Conservation (phyloP, 805 yeast genomes). For the Wickerhamomyces sydowiorum region DNA sequence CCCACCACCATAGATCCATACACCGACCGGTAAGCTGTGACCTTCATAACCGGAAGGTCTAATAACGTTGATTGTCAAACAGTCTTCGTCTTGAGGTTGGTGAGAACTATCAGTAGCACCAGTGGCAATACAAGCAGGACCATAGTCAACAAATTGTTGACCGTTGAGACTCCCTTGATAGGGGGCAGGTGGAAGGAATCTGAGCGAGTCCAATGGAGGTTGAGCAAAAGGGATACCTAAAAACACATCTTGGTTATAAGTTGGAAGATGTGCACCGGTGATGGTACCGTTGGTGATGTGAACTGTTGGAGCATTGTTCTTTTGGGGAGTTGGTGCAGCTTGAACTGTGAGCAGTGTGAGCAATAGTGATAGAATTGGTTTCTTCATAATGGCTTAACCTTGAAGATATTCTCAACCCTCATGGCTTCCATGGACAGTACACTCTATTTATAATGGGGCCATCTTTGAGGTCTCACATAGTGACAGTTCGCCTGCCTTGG, state of each 20-base stretch:
- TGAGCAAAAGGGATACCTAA: slow-evolving; percentile 25
- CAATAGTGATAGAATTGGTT: no score
- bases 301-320: neutral
- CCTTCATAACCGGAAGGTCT: slow-evolving; percentile 13
- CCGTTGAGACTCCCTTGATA: slow-evolving; percentile 8
- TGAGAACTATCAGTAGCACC: slow-evolving; percentile 7
- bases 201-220: slow-evolving; percentile 21
- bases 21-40: slow-evolving; percentile 22
- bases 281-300: slow-evolving; percentile 9
- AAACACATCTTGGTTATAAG: slow-evolving; percentile 12
- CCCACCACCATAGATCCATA: slow-evolving; percentile 33
- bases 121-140: slow-evolving; percentile 18
- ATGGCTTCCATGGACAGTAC: no score
- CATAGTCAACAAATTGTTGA: slow-evolving; percentile 15
- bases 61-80: slow-evolving; percentile 24
- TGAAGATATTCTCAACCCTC: no score
- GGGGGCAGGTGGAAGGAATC: slow-evolving; percentile 20
- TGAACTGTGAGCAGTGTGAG: no score
- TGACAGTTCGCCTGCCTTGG: no score
- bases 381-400: no score
- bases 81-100: slow-evolving; percentile 22
- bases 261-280: slow-evolving; percentile 7
- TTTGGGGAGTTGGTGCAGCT: neutral
- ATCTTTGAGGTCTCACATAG: no score
- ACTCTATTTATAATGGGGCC: no score